These are phyloP conservation scores for Corylus avellana DNA, from an alignment of 306 rosid species.

Conservation along the genomic window DNA sequence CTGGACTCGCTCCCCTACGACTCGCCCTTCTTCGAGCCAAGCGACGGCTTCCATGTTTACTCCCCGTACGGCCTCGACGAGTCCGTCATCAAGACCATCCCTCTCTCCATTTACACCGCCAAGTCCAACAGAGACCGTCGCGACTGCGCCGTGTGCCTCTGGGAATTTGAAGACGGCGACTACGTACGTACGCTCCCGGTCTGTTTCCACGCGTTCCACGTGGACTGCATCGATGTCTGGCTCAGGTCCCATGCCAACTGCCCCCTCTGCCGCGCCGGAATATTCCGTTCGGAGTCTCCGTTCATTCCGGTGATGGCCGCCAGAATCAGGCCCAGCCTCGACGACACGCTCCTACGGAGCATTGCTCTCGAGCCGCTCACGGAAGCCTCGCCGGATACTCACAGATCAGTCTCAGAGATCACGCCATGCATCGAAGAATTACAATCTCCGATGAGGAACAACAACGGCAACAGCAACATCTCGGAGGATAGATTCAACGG, in stretches of 20 bases:
- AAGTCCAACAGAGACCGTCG: constrained; percentile 39
- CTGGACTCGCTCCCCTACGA: constrained; percentile 72
- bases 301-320: constrained; percentile 88
- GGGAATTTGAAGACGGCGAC: constrained; percentile 80
- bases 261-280: constrained; percentile 91
- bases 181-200: constrained; percentile 79
- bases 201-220: constrained; percentile 85
- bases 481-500: constrained; percentile 52
- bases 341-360: constrained; percentile 56
- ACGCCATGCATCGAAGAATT: constrained; percentile 62
- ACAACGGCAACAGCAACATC: constrained; percentile 9
- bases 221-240: constrained; percentile 93
- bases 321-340: constrained; percentile 78
- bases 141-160: constrained; percentile 86
- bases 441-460: constrained; percentile 41
- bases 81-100: constrained; percentile 87
- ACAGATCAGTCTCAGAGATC: constrained; percentile 51
- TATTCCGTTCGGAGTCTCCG: constrained; percentile 74
- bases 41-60: constrained; percentile 46
- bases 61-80: constrained; percentile 92
- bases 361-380: constrained; percentile 47
- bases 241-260: constrained; percentile 93
- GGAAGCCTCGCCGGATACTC: constrained; percentile 29
- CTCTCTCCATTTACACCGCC: constrained; percentile 61
- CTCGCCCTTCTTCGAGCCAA: constrained; percentile 59